phyloP scores from a whole-genome alignment of 2,329 filamentous ascomycete genomes.

The Hypocrella siamensis region DNA sequence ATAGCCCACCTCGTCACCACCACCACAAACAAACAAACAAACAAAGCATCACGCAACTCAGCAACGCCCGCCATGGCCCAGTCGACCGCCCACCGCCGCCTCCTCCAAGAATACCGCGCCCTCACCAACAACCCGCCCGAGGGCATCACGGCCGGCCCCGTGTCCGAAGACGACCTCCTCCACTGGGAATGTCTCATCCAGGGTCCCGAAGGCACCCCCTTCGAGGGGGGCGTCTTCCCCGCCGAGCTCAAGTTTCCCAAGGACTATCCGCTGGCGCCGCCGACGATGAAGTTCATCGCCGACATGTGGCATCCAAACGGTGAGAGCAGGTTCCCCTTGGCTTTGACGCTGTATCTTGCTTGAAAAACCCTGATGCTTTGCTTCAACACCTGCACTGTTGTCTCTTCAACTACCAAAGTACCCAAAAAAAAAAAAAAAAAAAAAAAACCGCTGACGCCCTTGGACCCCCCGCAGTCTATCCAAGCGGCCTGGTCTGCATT shows the following conservation, averaged over 20 bases:
- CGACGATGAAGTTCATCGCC: conserved; percentile 87
- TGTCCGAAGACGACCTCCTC: conserved; percentile 89
- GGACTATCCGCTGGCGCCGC: conserved; percentile 92
- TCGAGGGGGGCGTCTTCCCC: conserved; percentile 89
- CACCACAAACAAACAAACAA: background rate
- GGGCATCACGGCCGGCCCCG: conserved; percentile 86
- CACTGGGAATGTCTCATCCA: conserved; percentile 94
- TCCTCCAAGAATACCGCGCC: conserved; percentile 91
- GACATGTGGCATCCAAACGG: conserved; percentile 96
- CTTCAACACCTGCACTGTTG: background rate
- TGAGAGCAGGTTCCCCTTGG: conserved; percentile 21
- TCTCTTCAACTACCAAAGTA: background rate
- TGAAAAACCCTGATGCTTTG: background rate
- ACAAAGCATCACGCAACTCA: too few relatives aligned
- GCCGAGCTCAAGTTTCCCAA: conserved; percentile 89
- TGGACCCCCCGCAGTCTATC: conserved; percentile 55
- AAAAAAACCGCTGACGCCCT: background rate
- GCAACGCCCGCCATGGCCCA: conserved; percentile 29
- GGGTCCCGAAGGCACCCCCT: conserved; percentile 88
- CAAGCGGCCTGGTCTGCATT: conserved; percentile 86
- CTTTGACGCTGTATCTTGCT: too few relatives aligned
- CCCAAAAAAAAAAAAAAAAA: background rate
- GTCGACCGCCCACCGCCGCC: conserved; percentile 56
- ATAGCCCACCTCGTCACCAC: too few relatives aligned
- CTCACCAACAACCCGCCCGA: conserved; percentile 93